A percentile compares a stretch with the other conserved stretches of the same genome.
Conservation (phyloP, 106 monocot species). For the Gastrodia elata region DNA sequence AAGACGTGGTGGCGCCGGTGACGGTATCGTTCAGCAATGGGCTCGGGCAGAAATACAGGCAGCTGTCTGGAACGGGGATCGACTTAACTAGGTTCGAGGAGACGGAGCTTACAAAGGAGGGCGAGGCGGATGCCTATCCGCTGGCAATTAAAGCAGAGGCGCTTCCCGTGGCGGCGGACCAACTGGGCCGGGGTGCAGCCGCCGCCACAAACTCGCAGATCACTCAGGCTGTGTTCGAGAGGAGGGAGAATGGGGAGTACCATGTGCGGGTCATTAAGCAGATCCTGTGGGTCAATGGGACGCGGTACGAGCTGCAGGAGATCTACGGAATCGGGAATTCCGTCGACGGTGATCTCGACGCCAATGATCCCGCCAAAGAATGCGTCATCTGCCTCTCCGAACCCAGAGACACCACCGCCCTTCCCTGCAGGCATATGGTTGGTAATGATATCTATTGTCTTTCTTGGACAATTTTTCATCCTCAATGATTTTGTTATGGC, state of each 20-base stretch:
- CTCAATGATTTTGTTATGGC: not conserved
- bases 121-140: constrained; percentile 36
- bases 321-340: constrained; percentile 64
- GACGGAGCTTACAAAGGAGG: constrained; percentile 31
- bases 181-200: constrained; percentile 2
- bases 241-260: constrained; percentile 41
- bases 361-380: constrained; percentile 62
- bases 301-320: constrained; percentile 60
- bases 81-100: constrained; percentile 44
- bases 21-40: constrained; percentile 48
- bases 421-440: constrained; percentile 83
- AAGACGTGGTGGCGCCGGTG: constrained; percentile 24
- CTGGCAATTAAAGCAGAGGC: constrained; percentile 52
- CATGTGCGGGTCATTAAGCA: constrained; percentile 43
- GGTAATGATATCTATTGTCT: no score
- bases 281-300: constrained; percentile 51
- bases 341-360: constrained; percentile 39
- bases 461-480: not conserved
- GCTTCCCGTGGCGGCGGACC: constrained; percentile 14
- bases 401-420: constrained; percentile 58
- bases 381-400: constrained; percentile 72
- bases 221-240: constrained; percentile 53
- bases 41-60: constrained; percentile 52
- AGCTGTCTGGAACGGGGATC: constrained; percentile 51
- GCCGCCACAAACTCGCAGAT: constrained; percentile 37